Evolutionary conservation across 2,329 filamentous ascomycete species (phyloP), one percentile per base, ranked within the genome.

Genomic region (Dactylellina cionopaga): DNA sequence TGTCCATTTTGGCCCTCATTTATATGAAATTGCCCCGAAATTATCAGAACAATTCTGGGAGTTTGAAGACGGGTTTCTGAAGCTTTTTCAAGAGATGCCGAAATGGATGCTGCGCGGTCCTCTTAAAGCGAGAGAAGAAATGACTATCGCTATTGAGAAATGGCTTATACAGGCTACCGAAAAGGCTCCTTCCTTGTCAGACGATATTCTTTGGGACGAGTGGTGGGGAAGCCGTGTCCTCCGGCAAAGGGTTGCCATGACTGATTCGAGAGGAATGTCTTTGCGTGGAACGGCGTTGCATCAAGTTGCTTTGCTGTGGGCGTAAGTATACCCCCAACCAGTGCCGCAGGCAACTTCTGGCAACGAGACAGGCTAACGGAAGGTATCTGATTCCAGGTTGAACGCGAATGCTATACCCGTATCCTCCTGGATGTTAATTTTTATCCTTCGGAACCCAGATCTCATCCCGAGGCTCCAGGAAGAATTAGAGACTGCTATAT

Each of bases 71-170:
- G 65, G 55, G 7, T 70, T 70, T 19, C 22, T 70, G 1, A 70
- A 70, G 43, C 56, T 70, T 5, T 70, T 70, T 29, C 65, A 70
- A 13, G 65, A 62, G 5, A 55, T 39, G n/a, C 56, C 65, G 10
- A 54, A 46, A 39, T 70, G 65, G 65, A 56, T 70, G 65, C 15
- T 70, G 17, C 22, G 11, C 0, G 19, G 55, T 22, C 25, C 65
- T 11, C 24, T 70, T 10, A 54, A 41, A 13, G 65, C 65, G 7
- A 52, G 65, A 33, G 56, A 62, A 15, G 41, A 55, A 10, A 33
- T 70, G 1, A 56, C 46, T 13, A 49, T 7, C 5, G 33, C 10
- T 5, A 35, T 70, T 17, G 65, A 70, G 17, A 55, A 31, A 31
- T 70, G 65, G 65, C 49, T 60, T 11, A 6, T 43, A 10, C 55